phyloP scores from a whole-genome alignment of 495 filamentous ascomycete genomes.

The Penicillium antarcticum region DNA sequence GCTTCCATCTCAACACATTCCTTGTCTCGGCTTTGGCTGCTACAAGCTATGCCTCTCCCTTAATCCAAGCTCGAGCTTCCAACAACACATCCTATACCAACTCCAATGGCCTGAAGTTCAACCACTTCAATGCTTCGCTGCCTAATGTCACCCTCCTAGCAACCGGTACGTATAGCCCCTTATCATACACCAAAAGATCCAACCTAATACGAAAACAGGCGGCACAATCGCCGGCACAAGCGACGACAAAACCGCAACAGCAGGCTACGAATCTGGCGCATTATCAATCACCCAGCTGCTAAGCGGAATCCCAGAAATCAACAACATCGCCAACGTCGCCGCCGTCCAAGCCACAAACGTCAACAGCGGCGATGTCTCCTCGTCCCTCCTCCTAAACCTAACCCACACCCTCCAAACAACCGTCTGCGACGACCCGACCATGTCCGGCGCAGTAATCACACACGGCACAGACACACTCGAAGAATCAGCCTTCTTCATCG shows the following conservation, averaged over 20 bases:
- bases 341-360: conserved; percentile 43
- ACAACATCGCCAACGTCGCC: conserved; percentile 45
- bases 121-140: conserved; percentile 40
- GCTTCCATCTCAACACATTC: conserved; percentile 15
- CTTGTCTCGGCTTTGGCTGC: conserved; percentile 21
- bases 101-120: conserved; percentile 32
- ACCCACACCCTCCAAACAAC: conserved; percentile 37
- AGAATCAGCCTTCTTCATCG: conserved; percentile 50
- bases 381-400: conserved; percentile 39
- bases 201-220: conserved; percentile 14
- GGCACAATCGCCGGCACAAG: conserved; percentile 48
- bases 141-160: conserved; percentile 51
- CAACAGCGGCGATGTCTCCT: conserved; percentile 36
- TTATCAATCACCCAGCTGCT: conserved; percentile 39
- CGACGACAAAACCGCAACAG: conserved; percentile 40
- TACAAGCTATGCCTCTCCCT: conserved; percentile 24
- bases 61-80: conserved; percentile 18
- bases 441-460: conserved; percentile 45
- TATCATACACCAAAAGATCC: background rate
- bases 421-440: conserved; percentile 39
- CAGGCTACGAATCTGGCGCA: conserved; percentile 44
- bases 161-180: conserved; percentile 24
- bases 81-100: conserved; percentile 30
- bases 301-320: conserved; percentile 38
- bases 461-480: conserved; percentile 52